Base-by-base conservation (phyloP, 768 basidiomycete genomes). In the Auricularia sp. region DNA sequence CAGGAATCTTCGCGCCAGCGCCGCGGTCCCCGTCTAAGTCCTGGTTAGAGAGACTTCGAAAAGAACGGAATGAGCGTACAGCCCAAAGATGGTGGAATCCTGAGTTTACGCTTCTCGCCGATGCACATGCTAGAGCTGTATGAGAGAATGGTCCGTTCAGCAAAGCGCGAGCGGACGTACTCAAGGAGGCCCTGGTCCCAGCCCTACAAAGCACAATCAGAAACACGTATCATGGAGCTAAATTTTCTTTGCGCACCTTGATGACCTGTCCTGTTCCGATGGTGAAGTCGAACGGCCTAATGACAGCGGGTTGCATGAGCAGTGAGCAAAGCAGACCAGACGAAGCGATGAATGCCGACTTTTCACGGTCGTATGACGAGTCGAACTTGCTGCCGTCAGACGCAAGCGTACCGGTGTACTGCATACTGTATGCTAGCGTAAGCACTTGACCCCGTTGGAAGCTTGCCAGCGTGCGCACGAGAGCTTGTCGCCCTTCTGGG, bases 1-100 rank as follows among this genome's bases (percentile, higher is more conserved):
- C 72, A 18, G 76, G 76, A 51, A 77, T 77, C 42, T 74, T 73
- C 10, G 71, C 73, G 8, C 75, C 75, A 47, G 75, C 75, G 29
- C 76, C 76, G 59, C 74, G 71, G 34, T 64, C 67, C 10, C 72
- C 67, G 65, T 47, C 51, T 36, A 29, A 44, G 35, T 36, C n/a
- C 7, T 3, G n/a, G 39, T 36, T n/a, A 33, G 35, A 53, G 7
- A 53, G 21, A 16, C 14, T 62, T 61, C 3, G 21, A 10, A 61
- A 53, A 62, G 1, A 4, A 44, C 60, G 18, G 14, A 2, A 10
- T 21, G 3, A 3, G 70, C 75, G 67, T 61, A 74, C 76, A 77
- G 47, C 68, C 76, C 66, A 75, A 34, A n/a, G 72, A 68, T 33
- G 73, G 67, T 2, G 77, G 77, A 56, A 77, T 77, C 14, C 73